Evolutionary conservation across 75 land plant genomes (phyloP), one percentile per base, ranked within the genome.

Genomic region (Pinus albicaulis): DNA sequence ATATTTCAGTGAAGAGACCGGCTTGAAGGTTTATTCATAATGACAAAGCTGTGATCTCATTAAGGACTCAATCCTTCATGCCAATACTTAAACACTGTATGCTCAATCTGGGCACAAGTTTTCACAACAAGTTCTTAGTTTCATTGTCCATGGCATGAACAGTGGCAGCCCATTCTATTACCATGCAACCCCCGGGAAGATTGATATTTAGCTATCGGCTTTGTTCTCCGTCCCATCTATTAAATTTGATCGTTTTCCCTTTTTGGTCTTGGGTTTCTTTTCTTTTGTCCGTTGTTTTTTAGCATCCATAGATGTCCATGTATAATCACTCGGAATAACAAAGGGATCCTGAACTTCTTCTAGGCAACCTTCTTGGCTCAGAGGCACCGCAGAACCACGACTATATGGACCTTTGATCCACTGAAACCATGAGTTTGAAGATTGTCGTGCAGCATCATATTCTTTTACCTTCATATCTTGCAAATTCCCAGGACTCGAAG

Each of bases 261-360:
- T 86, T 66, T 80, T 86, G 41, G 57, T 64, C 82, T 80, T 86
- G 14, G 76, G 70, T 73, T 80, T 77, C 80, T 84, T 80, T 57
- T 84, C 88, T 55, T 80, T 68, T 71, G 62, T 26, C 6, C 87
- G 73, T 22, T 80, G 41, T 60, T 86, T 86, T 74, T 86, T 86
- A 64, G 80, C 88, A 16, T 86, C 79, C 68, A 84, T 72, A 55
- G 87, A 82, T 38, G 86, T 71, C 88, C 88, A 86, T 24, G 64
- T 76, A 57, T 86, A 86, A 56, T 76, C 87, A 62, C 74, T 65
- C 64, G 89, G 89, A 26, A 87, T 87, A 36, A 81, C 17, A 56
- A 87, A 87, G 3, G 89, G 89, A 60, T 87, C 89, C 36, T 65
- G 85, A 14, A 26, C 38, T 3, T 85, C 88, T 24, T 81, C 80